phyloP scores from a whole-genome alignment of 139 green algal genomes.

The Medakamo hakoo region DNA sequence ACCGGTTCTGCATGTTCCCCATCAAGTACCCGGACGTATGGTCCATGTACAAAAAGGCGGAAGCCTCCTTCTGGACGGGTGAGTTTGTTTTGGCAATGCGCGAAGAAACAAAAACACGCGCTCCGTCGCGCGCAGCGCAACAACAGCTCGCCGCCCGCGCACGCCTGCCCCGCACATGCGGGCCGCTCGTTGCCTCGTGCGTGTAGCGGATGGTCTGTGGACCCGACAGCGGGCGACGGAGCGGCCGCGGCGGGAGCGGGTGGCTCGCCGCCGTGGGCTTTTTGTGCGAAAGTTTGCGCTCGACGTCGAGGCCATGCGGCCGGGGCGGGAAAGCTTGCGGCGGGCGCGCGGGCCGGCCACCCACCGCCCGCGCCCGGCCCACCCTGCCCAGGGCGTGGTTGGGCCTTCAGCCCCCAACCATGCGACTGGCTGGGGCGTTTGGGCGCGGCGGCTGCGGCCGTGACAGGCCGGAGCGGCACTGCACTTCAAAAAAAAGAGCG shows the following conservation, averaged over 20 bases:
- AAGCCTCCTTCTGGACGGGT: conserved; percentile 91
- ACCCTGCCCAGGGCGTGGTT: background rate
- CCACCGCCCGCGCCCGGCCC: too few relatives aligned
- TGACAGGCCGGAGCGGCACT: too few relatives aligned
- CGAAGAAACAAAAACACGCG: background rate
- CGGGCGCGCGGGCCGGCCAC: too few relatives aligned
- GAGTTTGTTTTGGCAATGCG: conserved; percentile 8
- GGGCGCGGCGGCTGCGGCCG: background rate
- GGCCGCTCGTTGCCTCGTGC: background rate
- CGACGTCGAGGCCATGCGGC: background rate
- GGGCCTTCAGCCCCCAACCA: background rate
- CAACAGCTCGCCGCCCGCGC: background rate
- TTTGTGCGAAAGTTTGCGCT: background rate
- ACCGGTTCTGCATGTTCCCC: conserved; percentile 88
- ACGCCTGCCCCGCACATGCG: background rate
- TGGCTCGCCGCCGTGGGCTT: background rate
- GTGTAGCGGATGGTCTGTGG: background rate
- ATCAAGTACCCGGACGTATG: conserved; percentile 73
- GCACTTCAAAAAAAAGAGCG: background rate
- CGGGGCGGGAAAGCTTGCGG: background rate
- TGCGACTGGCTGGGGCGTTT: background rate
- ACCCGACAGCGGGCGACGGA: background rate
- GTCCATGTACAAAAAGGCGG: conserved; percentile 95
- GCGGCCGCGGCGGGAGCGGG: background rate
- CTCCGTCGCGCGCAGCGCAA: background rate